Evolutionary conservation across 805 yeast genomes (phyloP), one percentile per base, ranked within the genome.

Genomic region (Crinitomyces ghanaensis): DNA sequence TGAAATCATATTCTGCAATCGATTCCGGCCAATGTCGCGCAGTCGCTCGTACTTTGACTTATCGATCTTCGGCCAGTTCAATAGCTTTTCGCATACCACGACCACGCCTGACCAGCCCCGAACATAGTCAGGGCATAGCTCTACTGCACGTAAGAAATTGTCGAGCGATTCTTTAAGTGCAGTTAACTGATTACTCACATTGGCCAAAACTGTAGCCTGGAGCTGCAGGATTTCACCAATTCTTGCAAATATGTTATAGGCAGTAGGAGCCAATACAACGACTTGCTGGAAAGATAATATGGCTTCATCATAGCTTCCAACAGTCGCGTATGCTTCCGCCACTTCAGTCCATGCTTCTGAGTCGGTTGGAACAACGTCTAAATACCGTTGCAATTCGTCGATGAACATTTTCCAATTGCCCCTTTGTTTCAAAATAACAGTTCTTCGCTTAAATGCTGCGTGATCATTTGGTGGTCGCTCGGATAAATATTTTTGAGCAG

Each of bases 321-420:
- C 40, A 9, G 59, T 51, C 16, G 55, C 55, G 51, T 88, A 88
- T n/a, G 68, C 60, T 23, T 72, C 71, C 3, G 74, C 78, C 35
- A 85, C 61, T 54, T 82, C 93, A 30, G 74, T 65, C 94, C 93
- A 84, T 2, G 79, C 60, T 41, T 78, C 74, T 2, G 70, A 60
- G 53, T 91, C 97, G 14, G 76, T 53, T 1, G 96, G 95, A 44
- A 70, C 73, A 32, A 66, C 57, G 35, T 74, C 77, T 33, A 82
- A 55, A 42, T 66, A 70, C 22, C 62, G 66, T 7, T 62, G 59
- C 44, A 86, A 62, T 34, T 66, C 68, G 22, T 63, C 59, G 28
- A 82, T 65, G 51, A 72, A 81, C n/a, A 55, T 58, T 34, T 55
- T 60, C 13, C 38, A 30, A 33, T 49, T 42, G 4, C 49, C 52